Percentiles rank a stretch among this genome's conserved stretches.
Conservation (phyloP, 2,329 filamentous ascomycete genomes). For the Salinomyces thailandicus region DNA sequence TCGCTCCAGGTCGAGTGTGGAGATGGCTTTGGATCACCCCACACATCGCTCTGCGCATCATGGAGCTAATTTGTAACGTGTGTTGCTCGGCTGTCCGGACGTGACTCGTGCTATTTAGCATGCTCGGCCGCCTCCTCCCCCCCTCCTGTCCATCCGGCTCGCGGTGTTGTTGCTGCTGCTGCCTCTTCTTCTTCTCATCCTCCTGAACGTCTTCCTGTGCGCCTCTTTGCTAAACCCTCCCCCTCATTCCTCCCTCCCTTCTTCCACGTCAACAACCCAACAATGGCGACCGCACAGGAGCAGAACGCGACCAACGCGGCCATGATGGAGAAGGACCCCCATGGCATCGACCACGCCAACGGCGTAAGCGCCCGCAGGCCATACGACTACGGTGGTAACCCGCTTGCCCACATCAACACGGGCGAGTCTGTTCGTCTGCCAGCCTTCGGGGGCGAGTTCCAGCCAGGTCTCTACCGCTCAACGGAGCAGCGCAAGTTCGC, state of each 20-base stretch:
- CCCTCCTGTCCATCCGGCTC: too few relatives aligned
- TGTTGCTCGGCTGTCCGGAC: background rate
- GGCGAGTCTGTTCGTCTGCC: conserved; percentile 38
- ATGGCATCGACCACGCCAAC: conserved; percentile 29
- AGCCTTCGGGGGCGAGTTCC: conserved; percentile 43
- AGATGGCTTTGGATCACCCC: background rate
- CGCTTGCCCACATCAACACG: conserved; percentile 40
- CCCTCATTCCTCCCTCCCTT: conserved; percentile 4
- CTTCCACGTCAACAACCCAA: background rate
- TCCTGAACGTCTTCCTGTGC: background rate
- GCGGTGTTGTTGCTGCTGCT: too few relatives aligned
- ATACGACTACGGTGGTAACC: conserved; percentile 43
- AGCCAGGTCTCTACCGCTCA: conserved; percentile 39
- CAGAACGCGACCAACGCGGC: conserved; percentile 23
- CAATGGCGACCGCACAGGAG: conserved; percentile 34
- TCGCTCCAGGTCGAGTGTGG: conserved; percentile 1
- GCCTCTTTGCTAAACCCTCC: conserved; percentile 5
- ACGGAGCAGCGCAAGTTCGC: conserved; percentile 37
- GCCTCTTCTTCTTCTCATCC: too few relatives aligned
- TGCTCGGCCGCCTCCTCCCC: too few relatives aligned
- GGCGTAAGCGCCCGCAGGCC: conserved; percentile 30
- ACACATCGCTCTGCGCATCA: background rate
- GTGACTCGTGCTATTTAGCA: too few relatives aligned
- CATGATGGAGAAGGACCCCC: conserved; percentile 9
- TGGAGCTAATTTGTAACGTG: background rate